phyloP scores from a whole-genome alignment of 148 eudicot genomes.

The Rhododendron griersonianum region DNA sequence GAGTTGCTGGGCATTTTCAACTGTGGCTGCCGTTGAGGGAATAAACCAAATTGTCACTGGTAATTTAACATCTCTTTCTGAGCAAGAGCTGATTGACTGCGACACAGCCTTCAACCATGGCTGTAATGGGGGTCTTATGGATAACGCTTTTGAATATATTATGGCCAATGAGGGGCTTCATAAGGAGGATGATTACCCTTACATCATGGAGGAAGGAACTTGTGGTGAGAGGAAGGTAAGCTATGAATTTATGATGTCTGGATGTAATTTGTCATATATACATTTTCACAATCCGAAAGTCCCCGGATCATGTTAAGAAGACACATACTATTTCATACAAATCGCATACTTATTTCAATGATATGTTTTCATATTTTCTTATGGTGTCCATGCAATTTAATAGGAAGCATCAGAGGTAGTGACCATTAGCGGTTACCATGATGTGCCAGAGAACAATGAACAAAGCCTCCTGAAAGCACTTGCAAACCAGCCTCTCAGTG shows the following conservation, averaged over 20 bases:
- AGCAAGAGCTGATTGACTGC: constrained; percentile 90
- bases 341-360: neutral
- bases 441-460: constrained; percentile 75
- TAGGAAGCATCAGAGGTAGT: constrained; percentile 46
- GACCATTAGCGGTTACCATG: constrained; percentile 82
- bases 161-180: constrained; percentile 71
- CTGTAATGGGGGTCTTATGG: constrained; percentile 98
- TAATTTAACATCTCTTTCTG: constrained; percentile 74
- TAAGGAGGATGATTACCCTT: constrained; percentile 90
- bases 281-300: neutral
- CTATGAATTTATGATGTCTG: neutral
- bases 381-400: neutral
- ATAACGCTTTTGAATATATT: constrained; percentile 74
- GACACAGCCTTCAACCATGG: constrained; percentile 76
- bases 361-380: neutral
- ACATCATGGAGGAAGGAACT: constrained; percentile 97
- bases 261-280: neutral
- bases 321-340: neutral
- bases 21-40: constrained; percentile 96
- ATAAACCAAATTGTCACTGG: constrained; percentile 91
- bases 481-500: constrained; percentile 93
- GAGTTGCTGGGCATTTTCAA: constrained; percentile 99
- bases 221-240: constrained; percentile 63
- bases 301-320: neutral
- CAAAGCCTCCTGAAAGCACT: constrained; percentile 78